Percentiles rank a stretch among this genome's conserved stretches.
Conservation (phyloP, 176 grass and related monocot species). For the Melocanna baccifera region DNA sequence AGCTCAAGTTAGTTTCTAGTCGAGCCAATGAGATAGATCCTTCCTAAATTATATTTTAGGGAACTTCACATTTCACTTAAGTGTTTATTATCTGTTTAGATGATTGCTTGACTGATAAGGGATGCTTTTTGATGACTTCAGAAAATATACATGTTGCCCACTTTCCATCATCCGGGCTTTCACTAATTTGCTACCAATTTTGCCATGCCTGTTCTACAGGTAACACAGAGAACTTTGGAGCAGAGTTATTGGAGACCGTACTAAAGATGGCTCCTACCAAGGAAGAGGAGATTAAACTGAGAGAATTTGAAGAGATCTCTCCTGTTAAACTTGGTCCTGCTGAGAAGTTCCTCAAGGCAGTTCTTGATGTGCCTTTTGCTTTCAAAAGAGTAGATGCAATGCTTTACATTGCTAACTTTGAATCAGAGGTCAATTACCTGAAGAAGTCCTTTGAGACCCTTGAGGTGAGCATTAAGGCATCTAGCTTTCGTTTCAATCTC, state of each 20-base stretch:
- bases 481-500: not conserved
- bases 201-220: constrained; percentile 44
- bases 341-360: constrained; percentile 93
- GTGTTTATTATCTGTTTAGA: not conserved
- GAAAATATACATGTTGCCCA: constrained; percentile 8
- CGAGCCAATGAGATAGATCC: not conserved
- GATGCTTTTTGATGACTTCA: not conserved
- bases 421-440: constrained; percentile 94
- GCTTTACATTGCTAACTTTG: constrained; percentile 95
- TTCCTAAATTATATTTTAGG: not conserved
- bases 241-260: constrained; percentile 87
- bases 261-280: constrained; percentile 99
- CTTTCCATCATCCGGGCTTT: constrained; percentile 11
- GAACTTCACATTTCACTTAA: not conserved
- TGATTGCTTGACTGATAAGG: not conserved
- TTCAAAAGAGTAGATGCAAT: constrained; percentile 96
- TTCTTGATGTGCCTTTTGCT: constrained; percentile 93
- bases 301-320: constrained; percentile 71
- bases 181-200: constrained; percentile 24
- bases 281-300: constrained; percentile 95
- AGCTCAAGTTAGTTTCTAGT: not conserved
- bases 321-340: constrained; percentile 68
- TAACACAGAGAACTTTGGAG: constrained; percentile 73
- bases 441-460: constrained; percentile 95
- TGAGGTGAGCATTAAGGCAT: constrained; percentile 55